Base-by-base conservation (phyloP, 441 rosid genomes). In the Pelargonium myrrhifolium region DNA sequence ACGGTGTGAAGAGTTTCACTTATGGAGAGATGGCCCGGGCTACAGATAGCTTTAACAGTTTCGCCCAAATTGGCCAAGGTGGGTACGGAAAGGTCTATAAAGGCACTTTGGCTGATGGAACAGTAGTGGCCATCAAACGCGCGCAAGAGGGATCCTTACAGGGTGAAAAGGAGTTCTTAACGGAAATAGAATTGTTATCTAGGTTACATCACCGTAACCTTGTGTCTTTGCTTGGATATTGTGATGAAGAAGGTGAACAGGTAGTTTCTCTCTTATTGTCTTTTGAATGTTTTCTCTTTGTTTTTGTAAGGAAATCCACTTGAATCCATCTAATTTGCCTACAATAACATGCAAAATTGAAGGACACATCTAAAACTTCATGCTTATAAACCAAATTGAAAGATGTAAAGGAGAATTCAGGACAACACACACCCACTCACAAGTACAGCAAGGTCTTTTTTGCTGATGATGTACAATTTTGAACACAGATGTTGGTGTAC, bases 161-260 rank as follows among this genome's bases (percentile, higher is more conserved):
- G 82, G 99, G 98, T 9, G 96, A 92, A 72, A 89, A 68, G 67
- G 99, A 94, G 82, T 94, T 94, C 83, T 72, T 94, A 39, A 94
- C 94, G 4, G 99, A 94, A 74, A 92, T 92, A 65, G 83, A 87
- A 68, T 70, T 94, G 76, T 75, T 94, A 68, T 92, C 98, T 65
- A 88, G 98, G 77, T 72, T 94, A 69, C 99, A 94, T 78, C 99
- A 94, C 61, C 81, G 99, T 56, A 94, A 94, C 76, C 97, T 94
- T 40, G 94, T 92, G 68, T 82, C 97, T 72, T 85, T 94, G 86
- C 37, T 88, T 65, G 99, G 99, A 63, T 92, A 78, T 31, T 92
- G 99, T 62, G 98, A 94, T 17, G 99, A 94, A 76, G 90, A 87
- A 83, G 89, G 89, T 20, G 97, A 94, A 77, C 99, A 90, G 97